Conservation (phyloP, 140 eudicot species). For the Cichorium intybus region DNA sequence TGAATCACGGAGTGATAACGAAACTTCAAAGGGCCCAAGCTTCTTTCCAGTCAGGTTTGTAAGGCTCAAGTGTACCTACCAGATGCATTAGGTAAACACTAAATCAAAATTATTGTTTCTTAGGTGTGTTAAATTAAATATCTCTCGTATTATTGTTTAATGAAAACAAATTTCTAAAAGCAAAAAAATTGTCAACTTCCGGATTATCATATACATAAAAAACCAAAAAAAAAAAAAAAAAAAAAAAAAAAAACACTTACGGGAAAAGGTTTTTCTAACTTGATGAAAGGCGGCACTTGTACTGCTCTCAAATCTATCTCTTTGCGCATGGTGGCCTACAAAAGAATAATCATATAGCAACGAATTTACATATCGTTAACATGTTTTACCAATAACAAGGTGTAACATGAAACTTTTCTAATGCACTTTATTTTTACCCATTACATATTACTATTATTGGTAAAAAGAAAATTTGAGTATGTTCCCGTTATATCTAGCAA, state of each 20-base stretch:
- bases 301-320: slow-evolving; percentile 78
- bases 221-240: no score
- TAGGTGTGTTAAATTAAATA: no score
- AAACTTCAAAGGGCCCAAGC: slow-evolving; percentile 89
- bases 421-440: not conserved
- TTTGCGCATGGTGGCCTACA: slow-evolving; percentile 74
- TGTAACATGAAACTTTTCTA: not conserved
- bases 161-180: not conserved
- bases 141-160: not conserved
- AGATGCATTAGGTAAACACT: slow-evolving; percentile 13
- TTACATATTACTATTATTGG: no score
- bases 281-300: slow-evolving; percentile 70
- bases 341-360: not conserved
- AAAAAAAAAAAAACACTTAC: slow-evolving; percentile 37
- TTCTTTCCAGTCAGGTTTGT: slow-evolving; percentile 66
- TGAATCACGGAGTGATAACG: slow-evolving; percentile 59
- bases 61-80: slow-evolving; percentile 70
- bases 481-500: no score
- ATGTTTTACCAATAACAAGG: not conserved
- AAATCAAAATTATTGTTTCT: no score
- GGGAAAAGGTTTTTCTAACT: slow-evolving; percentile 73
- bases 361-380: no score
- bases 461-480: no score
- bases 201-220: no score
- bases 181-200: not conserved